These are phyloP conservation scores for Komagataella kurtzmanii DNA, from an alignment of 805 yeast genomes.

Conservation along the genomic window DNA sequence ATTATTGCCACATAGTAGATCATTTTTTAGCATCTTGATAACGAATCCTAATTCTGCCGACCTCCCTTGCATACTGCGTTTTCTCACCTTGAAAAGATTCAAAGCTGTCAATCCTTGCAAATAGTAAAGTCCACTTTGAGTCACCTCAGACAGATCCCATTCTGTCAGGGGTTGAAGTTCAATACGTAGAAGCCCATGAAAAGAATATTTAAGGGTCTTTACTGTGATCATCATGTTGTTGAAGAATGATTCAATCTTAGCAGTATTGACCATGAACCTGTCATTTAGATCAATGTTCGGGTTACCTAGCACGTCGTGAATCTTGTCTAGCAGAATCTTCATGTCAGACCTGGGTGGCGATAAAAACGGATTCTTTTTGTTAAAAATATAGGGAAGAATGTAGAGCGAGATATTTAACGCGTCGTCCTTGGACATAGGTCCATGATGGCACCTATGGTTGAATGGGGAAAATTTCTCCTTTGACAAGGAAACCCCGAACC, in stretches of 20 bases:
- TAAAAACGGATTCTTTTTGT: conserved; percentile 44
- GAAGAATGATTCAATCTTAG: conserved; percentile 30
- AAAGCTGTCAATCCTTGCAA: conserved; percentile 56
- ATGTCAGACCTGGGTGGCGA: conserved; percentile 55
- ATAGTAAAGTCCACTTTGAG: conserved; percentile 48
- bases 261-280: conserved; percentile 30
- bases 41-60: conserved; percentile 73
- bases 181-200: conserved; percentile 31
- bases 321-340: conserved; percentile 56
- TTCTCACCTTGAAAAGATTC: conserved; percentile 56
- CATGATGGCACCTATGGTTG: conserved; percentile 44
- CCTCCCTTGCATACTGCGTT: conserved; percentile 68
- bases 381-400: conserved; percentile 40
- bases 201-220: conserved; percentile 26
- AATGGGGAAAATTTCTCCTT: conserved; percentile 47
- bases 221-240: conserved; percentile 16
- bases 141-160: conserved; percentile 20
- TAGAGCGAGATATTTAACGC: conserved; percentile 22
- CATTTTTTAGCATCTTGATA: conserved; percentile 48
- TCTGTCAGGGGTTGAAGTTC: conserved; percentile 14
- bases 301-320: conserved; percentile 60
- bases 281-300: conserved; percentile 30
- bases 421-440: conserved; percentile 23
- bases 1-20: conserved; percentile 49
- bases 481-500: conserved; percentile 54